Evolutionary conservation across 495 filamentous ascomycete genomes (phyloP), one percentile per base, ranked within the genome.

Genomic region (Aspergillus egyptiacus): DNA sequence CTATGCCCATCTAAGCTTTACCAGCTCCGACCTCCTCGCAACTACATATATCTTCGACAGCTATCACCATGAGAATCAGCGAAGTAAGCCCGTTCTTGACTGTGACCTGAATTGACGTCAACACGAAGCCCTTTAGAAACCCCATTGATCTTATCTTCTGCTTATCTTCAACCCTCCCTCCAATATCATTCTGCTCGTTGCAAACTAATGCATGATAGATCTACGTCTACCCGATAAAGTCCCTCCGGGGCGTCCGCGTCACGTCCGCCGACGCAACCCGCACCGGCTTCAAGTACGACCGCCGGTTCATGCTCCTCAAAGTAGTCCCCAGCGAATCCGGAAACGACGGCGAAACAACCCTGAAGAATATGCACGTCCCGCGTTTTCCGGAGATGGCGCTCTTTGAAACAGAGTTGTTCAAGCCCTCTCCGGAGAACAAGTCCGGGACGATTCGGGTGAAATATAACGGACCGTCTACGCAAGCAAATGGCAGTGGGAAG

Each of bases 171-270:
- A n/a, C n/a, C n/a, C n/a, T n/a, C n/a, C n/a, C n/a, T n/a, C 31
- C 6, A 30, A 37, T n/a, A 24, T 25, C 13, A 11, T 22, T 43
- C 13, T 17, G n/a, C n/a, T n/a, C n/a, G n/a, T n/a, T n/a, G n/a
- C 1, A 7, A 6, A 19, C 14, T 13, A 31, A 43, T 28, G 8
- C 4, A n/a, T 8, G 23, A 37, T 57, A 93, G 85, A 75, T 96
- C 25, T 93, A 87, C 67, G 74, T 86, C 33, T 94, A 95, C 61
- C 89, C 91, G 46, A 86, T 96, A 70, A 96, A 95, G 59, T 89
- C 83, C 2, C 76, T 96, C 1, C 80, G 84, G 5, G 81, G 77
- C 5, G 78, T 86, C 23, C 48, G 74, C 20, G 62, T 95, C 28
- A 35, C 67, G 2, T 58, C 70, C 17, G 75, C 84, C 9, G 51